Base-by-base conservation (phyloP, 805 yeast genomes). In the Candida berthetii region DNA sequence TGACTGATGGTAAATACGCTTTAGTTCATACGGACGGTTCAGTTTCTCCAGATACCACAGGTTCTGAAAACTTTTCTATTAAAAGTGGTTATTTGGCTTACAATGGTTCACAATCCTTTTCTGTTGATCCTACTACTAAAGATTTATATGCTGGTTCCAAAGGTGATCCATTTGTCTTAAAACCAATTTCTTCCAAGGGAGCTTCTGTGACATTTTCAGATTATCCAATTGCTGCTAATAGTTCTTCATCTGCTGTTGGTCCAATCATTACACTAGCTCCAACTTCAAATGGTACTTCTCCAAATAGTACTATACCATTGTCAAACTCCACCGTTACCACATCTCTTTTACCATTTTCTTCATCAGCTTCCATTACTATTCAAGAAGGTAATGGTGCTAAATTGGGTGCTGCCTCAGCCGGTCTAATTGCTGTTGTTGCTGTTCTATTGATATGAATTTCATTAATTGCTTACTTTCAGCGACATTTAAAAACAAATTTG, bases 31-130 rank as follows among this genome's bases (percentile, higher is more conserved):
- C 46, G 11, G 57, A 49, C 35, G 53, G 48, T 41, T 40, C 52
- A 16, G 54, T 57, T 35, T 58, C 52, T 36, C 37, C 62, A 22
- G 53, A 53, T 29, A 8, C 54, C 13, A 54, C 54, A 17, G 62
- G 70, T 37, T 55, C 70, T 29, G 44, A 61, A 16, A 68, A 71
- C 3, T 74, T 69, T 52, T 49, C 70, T 20, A 60, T 74, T 48
- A 24, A 50, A 7, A 53, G 60, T 36, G 72, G 68, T 31, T 48
- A 60, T 52, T 62, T 74, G 53, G 47, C 50, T 3, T 66, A 57
- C 53, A 44, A 61, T 27, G 66, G 64, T 36, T 47, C 57, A 22
- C 48, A 54, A 20, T 62, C 52, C 33, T 73, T 70, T 61, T 54
- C 57, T 31, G 72, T 72, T 31, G 64, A 69, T 42, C 61, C 58